Base-by-base conservation (phyloP, 1,139 yeast genomes). In the Chernovozyma sophiae-reginae region DNA sequence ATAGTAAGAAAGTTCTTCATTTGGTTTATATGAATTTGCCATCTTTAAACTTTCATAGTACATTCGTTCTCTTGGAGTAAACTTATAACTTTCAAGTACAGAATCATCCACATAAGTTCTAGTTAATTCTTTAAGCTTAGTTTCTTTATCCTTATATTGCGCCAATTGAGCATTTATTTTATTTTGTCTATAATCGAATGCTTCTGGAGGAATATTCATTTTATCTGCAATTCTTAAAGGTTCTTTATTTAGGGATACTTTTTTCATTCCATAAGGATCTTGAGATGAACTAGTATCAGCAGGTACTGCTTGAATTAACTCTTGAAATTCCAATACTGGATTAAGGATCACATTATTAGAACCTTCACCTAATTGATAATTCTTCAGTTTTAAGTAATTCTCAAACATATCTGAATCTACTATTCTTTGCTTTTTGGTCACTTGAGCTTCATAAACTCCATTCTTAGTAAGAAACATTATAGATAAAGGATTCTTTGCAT, bases 371-470 rank as follows among this genome's bases (percentile, higher is more conserved):
- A 45, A 47, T 22, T 47, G 45, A 18, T 53, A 44, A 19, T 51
- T 43, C 30, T 45, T 36, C 30, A 38, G 33, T 22, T 19, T 32
- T 37, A 62, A 45, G 42, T 51, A 61, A 32, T 47, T 40, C 20
- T 49, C 49, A 41, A 56, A 53, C 33, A 63, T 46, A 14, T 51
- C 51, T 3, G 55, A 51, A 46, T 60, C 60, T 12, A 58, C 56
- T 16, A 62, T 33, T 30, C 61, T 40, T 37, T 50, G 48, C 33
- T 49, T 47, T 8, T 37, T 27, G 6, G 26, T 16, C 15, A 56
- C 40, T 35, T 53, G 56, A 1, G 58, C 60, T 43, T 62, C 66
- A 40, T 57, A 61, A 19, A 61, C 60, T 11, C 62, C 63, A 30
- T 46, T 47, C 28, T 46, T 47, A 25, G 55, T 52, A 32, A 59